Evolutionary conservation across 257 asterid species (phyloP), one percentile per base, ranked within the genome.

Genomic region (Verbascum thapsus): DNA sequence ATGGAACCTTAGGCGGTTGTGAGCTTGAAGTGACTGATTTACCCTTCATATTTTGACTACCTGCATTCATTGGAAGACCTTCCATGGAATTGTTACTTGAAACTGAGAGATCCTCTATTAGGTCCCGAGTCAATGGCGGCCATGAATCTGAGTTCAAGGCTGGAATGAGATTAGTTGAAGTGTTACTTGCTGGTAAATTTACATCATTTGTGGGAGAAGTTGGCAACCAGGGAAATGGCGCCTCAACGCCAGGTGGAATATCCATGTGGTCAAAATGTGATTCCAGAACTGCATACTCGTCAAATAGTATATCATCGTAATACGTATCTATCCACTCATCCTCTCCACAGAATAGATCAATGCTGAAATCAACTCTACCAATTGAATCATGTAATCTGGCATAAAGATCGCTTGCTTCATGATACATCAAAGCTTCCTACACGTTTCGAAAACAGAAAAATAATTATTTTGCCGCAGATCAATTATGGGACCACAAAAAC

Each of bases 221-320:
- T 6, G 65, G 61, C 58, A 85, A 74, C 96, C 92, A 88, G 57
- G 96, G 98, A 57, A 86, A 61, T 19, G 86, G 70, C 12, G 77
- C 87, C 88, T 88, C 97, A 39, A 86, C 80, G 16, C 96, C 95
- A 37, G 97, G 81, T 30, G 97, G 96, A 53, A 85, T 81, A 70
- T 80, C 92, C 85, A 83, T 76, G 64, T 74, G 73, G 67, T 91
- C 96, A 63, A 86, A 87, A 64, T 77, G 85, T 9, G 96, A 74
- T 66, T 83, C 81, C 72, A 81, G 55, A 72, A 53, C 61, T 32
- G 76, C 55, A 70, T 66, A 72, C 35, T 82, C 94, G 18, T 83
- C 88, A 55, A 18, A 74, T 13, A 72, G 3, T 58, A 73, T 65
- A 45, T 84, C 88, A 19, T 83, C 95, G 64, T 68, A 73, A 72